Conservation (phyloP, 2,329 filamentous ascomycete genomes). For the Stachybotrys elegans region DNA sequence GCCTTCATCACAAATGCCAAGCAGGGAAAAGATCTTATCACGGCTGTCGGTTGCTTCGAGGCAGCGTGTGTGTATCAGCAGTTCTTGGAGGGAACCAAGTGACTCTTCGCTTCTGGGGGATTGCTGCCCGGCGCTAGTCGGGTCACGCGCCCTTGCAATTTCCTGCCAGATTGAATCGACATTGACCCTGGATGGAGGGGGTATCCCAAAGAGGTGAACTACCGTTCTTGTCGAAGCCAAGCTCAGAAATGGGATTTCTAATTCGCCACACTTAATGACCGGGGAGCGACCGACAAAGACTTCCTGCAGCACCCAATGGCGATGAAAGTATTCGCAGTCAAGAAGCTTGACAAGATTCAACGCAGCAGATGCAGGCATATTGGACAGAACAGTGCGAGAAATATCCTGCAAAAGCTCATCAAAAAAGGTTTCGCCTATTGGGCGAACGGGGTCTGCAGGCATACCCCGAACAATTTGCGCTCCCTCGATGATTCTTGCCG, state of each 20-base stretch:
- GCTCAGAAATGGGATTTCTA: slow-evolving; percentile 2
- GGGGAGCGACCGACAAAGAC: background rate
- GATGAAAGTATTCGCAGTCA: background rate
- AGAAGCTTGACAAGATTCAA: background rate
- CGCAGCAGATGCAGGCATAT: background rate
- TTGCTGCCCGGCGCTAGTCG: too few relatives aligned
- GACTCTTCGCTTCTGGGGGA: background rate
- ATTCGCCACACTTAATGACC: background rate
- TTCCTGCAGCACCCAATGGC: slow-evolving; percentile 2
- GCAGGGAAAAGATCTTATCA: slow-evolving; percentile 1
- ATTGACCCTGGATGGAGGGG: background rate
- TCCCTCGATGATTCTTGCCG: background rate
- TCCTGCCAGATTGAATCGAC: too few relatives aligned
- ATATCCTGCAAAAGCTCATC: too few relatives aligned
- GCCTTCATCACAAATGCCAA: slow-evolving; percentile 3
- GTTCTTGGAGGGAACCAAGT: background rate
- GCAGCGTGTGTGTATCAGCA: background rate
- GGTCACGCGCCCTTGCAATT: too few relatives aligned
- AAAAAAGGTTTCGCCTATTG: too few relatives aligned
- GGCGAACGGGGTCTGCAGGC: too few relatives aligned
- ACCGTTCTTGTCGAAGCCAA: background rate
- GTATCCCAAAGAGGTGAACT: background rate
- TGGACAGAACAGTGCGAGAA: too few relatives aligned
- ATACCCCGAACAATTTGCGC: background rate
- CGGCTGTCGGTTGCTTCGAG: slow-evolving; percentile 1